Evolutionary conservation across 192 early-diverging fungal species (phyloP).

Genomic region (Lobulomyces angularis): DNA sequence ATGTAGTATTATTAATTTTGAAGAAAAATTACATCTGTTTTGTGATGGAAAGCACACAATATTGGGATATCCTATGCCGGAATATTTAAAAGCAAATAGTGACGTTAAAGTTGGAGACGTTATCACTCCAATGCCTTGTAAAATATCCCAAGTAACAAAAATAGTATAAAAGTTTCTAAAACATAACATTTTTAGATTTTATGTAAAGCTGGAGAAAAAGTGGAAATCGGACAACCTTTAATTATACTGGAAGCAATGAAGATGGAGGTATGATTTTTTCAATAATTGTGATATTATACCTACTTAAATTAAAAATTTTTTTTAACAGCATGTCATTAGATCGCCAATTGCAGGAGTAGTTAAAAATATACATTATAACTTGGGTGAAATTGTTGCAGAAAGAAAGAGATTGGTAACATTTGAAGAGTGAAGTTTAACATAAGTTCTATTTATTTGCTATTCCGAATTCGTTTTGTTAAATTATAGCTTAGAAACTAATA

Average conservation of each 20-base stretch:
- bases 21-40: conserved; percentile 11
- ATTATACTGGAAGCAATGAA: conserved; percentile 96
- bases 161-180: neutral
- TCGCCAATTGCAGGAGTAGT: conserved; percentile 63
- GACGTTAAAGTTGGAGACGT: conserved; percentile 48
- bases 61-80: conserved; percentile 43
- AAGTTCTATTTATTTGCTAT: too few relatives aligned
- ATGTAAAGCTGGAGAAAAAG: conserved; percentile 59
- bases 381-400: conserved; percentile 80
- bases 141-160: conserved; percentile 58
- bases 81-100: conserved; percentile 32
- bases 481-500: too few relatives aligned
- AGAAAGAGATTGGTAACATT: conserved; percentile 71
- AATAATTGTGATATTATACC: too few relatives aligned
- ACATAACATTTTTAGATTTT: conserved; percentile 22
- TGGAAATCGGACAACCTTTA: conserved; percentile 68
- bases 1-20: conserved; percentile 18
- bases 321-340: conserved; percentile 62
- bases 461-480: too few relatives aligned
- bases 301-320: neutral
- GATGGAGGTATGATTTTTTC: conserved; percentile 74
- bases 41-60: conserved; percentile 26
- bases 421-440: conserved; percentile 22
- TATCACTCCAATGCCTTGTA: conserved; percentile 93
- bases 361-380: conserved; percentile 60